These are phyloP conservation scores for Globisporangium solare DNA, from an alignment of 352 stramenopile species.

Conservation along the genomic window DNA sequence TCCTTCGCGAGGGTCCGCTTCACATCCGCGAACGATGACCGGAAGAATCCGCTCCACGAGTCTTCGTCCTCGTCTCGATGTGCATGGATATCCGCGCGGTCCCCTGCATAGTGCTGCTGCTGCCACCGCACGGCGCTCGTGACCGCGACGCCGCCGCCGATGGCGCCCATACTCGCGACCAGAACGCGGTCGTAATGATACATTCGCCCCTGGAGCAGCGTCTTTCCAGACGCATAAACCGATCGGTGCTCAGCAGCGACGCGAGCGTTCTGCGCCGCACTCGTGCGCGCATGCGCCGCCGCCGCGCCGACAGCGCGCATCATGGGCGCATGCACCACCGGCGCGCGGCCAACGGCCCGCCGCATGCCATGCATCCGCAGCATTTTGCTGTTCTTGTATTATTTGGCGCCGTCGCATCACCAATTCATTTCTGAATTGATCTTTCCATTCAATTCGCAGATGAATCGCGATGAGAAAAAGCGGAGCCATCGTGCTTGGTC, in stretches of 20 bases:
- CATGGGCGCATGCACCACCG: too few species aligned
- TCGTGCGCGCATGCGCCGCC: background rate
- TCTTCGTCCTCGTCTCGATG: slow-evolving; percentile 15
- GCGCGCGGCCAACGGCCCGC: too few species aligned
- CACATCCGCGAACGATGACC: slow-evolving; percentile 11
- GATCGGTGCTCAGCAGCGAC: background rate
- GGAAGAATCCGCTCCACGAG: slow-evolving; percentile 16
- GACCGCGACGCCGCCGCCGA: slow-evolving; percentile 40
- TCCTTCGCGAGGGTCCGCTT: slow-evolving; percentile 14
- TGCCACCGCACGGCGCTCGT: slow-evolving; percentile 20
- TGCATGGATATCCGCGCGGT: background rate
- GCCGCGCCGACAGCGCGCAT: too few species aligned
- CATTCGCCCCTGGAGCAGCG: background rate
- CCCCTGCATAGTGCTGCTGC: background rate
- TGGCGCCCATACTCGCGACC: slow-evolving; percentile 41
- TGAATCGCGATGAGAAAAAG: slow-evolving; percentile 9
- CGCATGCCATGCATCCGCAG: too few species aligned
- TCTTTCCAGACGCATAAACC: background rate
- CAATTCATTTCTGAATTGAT: background rate
- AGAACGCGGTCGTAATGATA: slow-evolving; percentile 36
- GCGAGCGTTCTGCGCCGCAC: background rate
- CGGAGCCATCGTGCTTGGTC: slow-evolving; percentile 1
- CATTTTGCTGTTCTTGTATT: too few species aligned
- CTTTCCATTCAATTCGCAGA: background rate
- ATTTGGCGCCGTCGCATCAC: too few species aligned